Evolutionary conservation across 257 asterid genomes (phyloP).

Genomic region (Primulina eburnea): DNA sequence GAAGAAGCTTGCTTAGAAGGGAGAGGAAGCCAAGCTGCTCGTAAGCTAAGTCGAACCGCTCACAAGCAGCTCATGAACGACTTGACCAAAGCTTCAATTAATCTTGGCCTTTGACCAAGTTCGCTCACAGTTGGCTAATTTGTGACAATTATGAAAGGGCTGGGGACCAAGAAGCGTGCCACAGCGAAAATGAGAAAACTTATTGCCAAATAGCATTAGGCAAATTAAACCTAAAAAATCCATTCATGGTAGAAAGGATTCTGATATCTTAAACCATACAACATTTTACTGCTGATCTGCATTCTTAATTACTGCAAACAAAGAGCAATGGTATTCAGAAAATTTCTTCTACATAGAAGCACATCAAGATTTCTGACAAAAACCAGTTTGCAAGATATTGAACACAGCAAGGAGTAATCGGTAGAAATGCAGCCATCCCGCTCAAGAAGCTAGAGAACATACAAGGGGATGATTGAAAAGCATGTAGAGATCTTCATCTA

Average conservation of each 20-base stretch:
- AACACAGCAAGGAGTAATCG: slow-evolving; percentile 15
- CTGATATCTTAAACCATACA: background rate
- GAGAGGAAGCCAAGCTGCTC: too few species aligned
- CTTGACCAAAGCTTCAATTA: background rate
- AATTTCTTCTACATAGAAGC: background rate
- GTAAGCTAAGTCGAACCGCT: too few species aligned
- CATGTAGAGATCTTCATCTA: slow-evolving; percentile 35
- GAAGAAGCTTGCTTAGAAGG: background rate
- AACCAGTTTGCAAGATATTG: slow-evolving; percentile 19
- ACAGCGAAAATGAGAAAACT: background rate
- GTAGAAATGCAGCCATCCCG: background rate
- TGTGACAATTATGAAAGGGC: background rate
- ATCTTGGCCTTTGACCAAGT: background rate
- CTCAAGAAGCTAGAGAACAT: slow-evolving; percentile 1
- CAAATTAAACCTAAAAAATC: background rate
- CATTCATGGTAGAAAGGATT: background rate
- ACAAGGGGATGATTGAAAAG: background rate
- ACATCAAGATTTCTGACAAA: slow-evolving; percentile 4
- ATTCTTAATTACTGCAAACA: slow-evolving; percentile 20
- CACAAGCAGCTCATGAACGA: too few species aligned
- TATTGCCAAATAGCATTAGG: background rate
- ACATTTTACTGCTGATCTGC: background rate
- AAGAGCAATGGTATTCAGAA: slow-evolving; percentile 2
- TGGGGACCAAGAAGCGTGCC: background rate
- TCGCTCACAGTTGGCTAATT: background rate